phyloP scores from a whole-genome alignment of 257 asterid species.

The Fraxinus cuspidata region DNA sequence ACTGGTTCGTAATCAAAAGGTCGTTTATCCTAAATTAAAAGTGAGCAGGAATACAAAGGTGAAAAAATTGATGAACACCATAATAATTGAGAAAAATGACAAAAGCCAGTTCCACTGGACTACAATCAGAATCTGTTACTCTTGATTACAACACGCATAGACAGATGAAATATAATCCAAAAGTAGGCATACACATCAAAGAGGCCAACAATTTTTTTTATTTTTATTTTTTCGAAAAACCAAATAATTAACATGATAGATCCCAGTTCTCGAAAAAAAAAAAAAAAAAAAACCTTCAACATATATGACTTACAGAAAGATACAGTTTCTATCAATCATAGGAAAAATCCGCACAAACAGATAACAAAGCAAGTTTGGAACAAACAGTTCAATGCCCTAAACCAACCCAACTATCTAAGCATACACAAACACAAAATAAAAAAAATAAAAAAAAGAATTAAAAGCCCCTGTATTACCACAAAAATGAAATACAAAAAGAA shows the following conservation, averaged over 20 bases:
- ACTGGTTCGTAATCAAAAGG: neutral
- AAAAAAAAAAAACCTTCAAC: neutral
- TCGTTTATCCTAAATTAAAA: neutral
- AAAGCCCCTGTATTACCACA: neutral
- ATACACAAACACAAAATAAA: neutral
- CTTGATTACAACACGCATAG: neutral
- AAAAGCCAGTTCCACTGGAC: neutral
- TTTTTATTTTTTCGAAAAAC: neutral
- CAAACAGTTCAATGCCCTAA: neutral
- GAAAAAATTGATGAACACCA: neutral
- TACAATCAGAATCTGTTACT: neutral
- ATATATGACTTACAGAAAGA: neutral
- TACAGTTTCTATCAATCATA: neutral
- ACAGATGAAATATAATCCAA: neutral
- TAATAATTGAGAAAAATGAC: neutral
- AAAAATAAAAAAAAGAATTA: neutral
- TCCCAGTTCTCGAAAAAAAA: neutral
- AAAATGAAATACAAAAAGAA: neutral
- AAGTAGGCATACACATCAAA: neutral
- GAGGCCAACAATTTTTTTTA: neutral
- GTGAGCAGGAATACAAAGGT: neutral
- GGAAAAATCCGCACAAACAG: neutral
- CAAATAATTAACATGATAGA: slow-evolving; percentile 11
- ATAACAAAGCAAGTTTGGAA: neutral
- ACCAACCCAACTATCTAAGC: neutral